Evolutionary conservation across 1,284 basidiomycete genomes (phyloP).

Genomic region (Pseudozyma sp.): DNA sequence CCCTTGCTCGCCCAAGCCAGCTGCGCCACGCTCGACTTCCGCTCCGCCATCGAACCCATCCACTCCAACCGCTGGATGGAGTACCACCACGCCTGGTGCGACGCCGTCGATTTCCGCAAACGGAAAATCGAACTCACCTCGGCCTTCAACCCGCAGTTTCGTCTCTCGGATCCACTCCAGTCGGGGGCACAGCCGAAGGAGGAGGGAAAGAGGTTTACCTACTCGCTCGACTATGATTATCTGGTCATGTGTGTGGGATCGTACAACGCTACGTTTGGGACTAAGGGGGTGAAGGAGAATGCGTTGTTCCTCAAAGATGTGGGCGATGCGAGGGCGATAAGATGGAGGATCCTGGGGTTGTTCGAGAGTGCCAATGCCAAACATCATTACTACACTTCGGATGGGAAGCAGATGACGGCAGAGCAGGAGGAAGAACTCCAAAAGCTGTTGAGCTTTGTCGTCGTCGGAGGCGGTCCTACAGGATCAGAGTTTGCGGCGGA

Average conservation of each 20-base stretch:
- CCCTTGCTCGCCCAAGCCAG: slow-evolving; percentile 47
- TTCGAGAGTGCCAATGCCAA: slow-evolving; percentile 78
- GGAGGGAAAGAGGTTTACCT: slow-evolving; percentile 4
- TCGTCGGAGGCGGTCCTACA: slow-evolving; percentile 57
- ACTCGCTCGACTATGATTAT: slow-evolving; percentile 73
- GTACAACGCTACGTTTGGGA: slow-evolving; percentile 80
- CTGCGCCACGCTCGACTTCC: slow-evolving; percentile 72
- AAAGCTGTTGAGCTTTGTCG: slow-evolving; percentile 38
- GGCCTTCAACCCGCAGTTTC: slow-evolving; percentile 56
- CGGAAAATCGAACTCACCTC: slow-evolving; percentile 23
- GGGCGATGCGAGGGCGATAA: slow-evolving; percentile 82
- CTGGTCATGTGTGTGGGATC: slow-evolving; percentile 85
- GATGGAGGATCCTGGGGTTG: slow-evolving; percentile 80
- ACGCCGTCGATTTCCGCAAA: slow-evolving; percentile 33
- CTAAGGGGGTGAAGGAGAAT: slow-evolving; percentile 68
- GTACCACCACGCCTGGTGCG: slow-evolving; percentile 70
- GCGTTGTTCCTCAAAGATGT: slow-evolving; percentile 77
- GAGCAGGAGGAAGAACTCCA: slow-evolving; percentile 70
- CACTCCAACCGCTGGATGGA: slow-evolving; percentile 67
- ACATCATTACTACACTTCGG: slow-evolving; percentile 1
- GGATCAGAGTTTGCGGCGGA: slow-evolving; percentile 73
- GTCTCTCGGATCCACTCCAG: slow-evolving; percentile 72
- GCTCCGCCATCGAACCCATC: slow-evolving; percentile 83
- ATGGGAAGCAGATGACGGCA: slow-evolving; percentile 77
- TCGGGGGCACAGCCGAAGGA: background rate